Base-by-base conservation (phyloP, 177 flowering plant species). In the Telopea speciosissima region DNA sequence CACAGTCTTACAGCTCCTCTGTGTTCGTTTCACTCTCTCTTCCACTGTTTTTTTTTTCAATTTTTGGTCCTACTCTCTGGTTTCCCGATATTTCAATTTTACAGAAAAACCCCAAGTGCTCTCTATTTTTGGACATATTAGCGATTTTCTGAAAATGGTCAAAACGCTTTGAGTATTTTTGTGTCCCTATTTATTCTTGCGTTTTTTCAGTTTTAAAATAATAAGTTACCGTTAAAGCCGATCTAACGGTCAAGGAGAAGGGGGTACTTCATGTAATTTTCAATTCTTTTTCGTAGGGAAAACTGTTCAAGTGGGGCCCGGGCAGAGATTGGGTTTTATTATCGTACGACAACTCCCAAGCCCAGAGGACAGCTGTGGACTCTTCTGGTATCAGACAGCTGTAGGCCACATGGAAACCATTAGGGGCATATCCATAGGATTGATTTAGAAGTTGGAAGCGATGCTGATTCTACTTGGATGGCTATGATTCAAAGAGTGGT, bases 181-280 rank as follows among this genome's bases (percentile, higher is more conserved):
- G 52, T 22, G 66, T 9, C 52, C 14, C 19, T 26, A 10, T 23
- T 72, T 65, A 36, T 36, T 36, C 9, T 36, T 36, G 8, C 40
- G 8, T 68, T 68, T 60, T n/a, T 71, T 13, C 45, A 12, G 3
- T 21, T 72, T 65, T 26, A 23, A 23, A 26, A 1, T 2, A 54
- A 61, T 42, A 72, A 66, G 76, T 77, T 79, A 83, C 83, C 83
- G 85, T 79, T 83, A 69, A 31, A 11, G 14, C 12, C n/a, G 44
- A 24, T 63, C 66, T 31, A 76, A 75, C 74, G 71, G 81, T 76
- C 70, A 1, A 56, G 12, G 12, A 13, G 61, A 14, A 13, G 22
- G 31, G 52, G 60, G 69, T 25, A 61, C 8, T 49, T 64, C 24
- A 24, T 17, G 67, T 62, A 12, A 49, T 65, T 66, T 26, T 3